Percentiles rank a stretch among this genome's conserved stretches.
Conservation (phyloP, 2,329 filamentous ascomycete genomes). For the Kalaharituber pfeilii region DNA sequence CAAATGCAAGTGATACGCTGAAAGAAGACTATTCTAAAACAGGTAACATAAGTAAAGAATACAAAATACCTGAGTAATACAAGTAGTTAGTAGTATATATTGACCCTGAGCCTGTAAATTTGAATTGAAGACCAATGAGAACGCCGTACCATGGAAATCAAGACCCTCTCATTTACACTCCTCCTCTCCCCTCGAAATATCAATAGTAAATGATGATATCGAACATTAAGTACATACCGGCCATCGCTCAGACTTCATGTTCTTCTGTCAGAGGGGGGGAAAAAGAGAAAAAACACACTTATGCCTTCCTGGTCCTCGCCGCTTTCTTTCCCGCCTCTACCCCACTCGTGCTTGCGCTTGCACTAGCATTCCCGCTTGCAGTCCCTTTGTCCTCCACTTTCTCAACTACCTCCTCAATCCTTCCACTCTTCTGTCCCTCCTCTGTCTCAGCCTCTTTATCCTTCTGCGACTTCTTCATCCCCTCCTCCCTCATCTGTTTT, state of each 20-base stretch:
- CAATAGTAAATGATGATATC: too few species aligned
- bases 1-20: too few species aligned
- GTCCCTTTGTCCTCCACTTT: slow-evolving; percentile 17
- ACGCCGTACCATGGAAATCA: neutral
- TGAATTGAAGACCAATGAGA: neutral
- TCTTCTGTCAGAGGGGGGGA: neutral
- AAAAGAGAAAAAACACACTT: slow-evolving; percentile 4
- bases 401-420: slow-evolving; percentile 27
- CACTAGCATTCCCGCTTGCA: slow-evolving; percentile 6
- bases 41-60: neutral
- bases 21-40: too few species aligned
- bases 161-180: too few species aligned
- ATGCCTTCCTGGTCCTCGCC: slow-evolving; percentile 2
- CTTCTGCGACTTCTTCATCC: slow-evolving; percentile 17
- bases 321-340: neutral
- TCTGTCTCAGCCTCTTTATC: slow-evolving; percentile 25
- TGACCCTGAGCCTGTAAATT: neutral
- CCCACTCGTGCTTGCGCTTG: slow-evolving; percentile 11
- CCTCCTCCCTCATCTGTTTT: slow-evolving; percentile 29
- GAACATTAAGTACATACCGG: too few species aligned
- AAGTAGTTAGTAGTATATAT: too few species aligned
- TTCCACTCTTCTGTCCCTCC: slow-evolving; percentile 24
- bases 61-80: neutral
- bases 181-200: too few species aligned
- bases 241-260: too few species aligned